A percentile compares a stretch with the other conserved stretches of the same genome.
Evolutionary conservation across 768 basidiomycete genomes (phyloP).

Genomic region (Serendipita sp.): DNA sequence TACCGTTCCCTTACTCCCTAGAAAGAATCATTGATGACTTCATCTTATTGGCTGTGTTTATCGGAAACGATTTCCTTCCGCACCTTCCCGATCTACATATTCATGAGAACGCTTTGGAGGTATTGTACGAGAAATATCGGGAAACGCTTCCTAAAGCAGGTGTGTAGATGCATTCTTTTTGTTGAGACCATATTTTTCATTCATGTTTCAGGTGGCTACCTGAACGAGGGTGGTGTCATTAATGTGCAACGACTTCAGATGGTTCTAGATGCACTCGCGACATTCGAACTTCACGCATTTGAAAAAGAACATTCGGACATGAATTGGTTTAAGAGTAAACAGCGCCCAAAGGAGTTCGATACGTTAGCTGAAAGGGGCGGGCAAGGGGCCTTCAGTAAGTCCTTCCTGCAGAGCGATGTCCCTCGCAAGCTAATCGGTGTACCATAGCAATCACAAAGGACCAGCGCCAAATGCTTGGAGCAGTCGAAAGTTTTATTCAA

Average conservation of each 20-base stretch:
- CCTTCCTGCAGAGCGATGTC: background rate
- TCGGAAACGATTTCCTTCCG: conserved; percentile 95
- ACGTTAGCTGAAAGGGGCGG: conserved; percentile 34
- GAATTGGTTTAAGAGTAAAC: conserved; percentile 93
- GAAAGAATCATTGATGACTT: conserved; percentile 98
- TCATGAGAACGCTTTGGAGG: conserved; percentile 90
- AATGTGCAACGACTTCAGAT: conserved; percentile 66
- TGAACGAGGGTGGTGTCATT: conserved; percentile 81
- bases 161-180: conserved; percentile 29
- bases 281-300: conserved; percentile 80
- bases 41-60: conserved; percentile 87
- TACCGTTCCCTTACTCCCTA: conserved; percentile 73
- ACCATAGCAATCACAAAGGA: conserved; percentile 46
- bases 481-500: conserved; percentile 61
- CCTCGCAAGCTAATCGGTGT: background rate
- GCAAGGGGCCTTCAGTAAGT: conserved; percentile 23
- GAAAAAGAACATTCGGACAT: conserved; percentile 80
- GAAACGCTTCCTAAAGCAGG: conserved; percentile 55
- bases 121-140: conserved; percentile 91
- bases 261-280: conserved; percentile 73
- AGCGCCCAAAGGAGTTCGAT: conserved; percentile 39
- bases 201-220: conserved; percentile 55
- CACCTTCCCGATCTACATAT: conserved; percentile 95
- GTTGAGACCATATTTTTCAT: background rate
- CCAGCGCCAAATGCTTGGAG: conserved; percentile 65